Percentiles rank a stretch among this genome's conserved stretches.
phyloP scores from a whole-genome alignment of 345 rosid genomes.

The Populus ilicifolia region DNA sequence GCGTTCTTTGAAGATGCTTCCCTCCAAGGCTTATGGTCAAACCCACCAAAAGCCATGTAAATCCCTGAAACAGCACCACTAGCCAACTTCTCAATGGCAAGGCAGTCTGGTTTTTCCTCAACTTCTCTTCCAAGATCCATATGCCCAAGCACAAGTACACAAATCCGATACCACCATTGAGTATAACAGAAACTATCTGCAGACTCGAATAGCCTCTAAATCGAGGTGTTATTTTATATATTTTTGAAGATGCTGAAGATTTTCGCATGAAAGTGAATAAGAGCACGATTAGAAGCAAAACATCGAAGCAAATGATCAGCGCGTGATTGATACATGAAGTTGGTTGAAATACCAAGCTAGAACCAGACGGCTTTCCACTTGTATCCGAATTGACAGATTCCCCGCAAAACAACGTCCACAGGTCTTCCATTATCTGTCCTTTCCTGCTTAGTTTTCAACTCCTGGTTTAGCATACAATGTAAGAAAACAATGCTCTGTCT shows the following conservation, averaged over 20 bases:
- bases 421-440: constrained; percentile 33
- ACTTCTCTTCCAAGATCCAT: constrained; percentile 56
- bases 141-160: constrained; percentile 48
- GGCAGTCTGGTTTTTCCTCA: constrained; percentile 31
- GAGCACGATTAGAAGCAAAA: constrained; percentile 45
- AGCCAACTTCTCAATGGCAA: constrained; percentile 55
- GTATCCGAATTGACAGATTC: constrained; percentile 32
- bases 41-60: constrained; percentile 59
- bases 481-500: not conserved
- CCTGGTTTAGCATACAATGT: not conserved
- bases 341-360: constrained; percentile 28
- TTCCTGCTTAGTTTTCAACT: not conserved
- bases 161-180: constrained; percentile 62
- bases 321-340: constrained; percentile 49
- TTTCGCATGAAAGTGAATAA: constrained; percentile 42
- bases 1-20: constrained; percentile 28
- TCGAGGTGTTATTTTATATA: constrained; percentile 13
- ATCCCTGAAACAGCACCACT: constrained; percentile 48
- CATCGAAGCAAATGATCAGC: constrained; percentile 47
- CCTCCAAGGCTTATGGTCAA: constrained; percentile 44
- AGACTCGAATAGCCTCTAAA: constrained; percentile 30
- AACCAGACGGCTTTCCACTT: constrained; percentile 17
- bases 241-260: constrained; percentile 38
- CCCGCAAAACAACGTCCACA: constrained; percentile 60
- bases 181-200: constrained; percentile 43